A percentile compares a stretch with the other conserved stretches of the same genome.
phyloP scores from a whole-genome alignment of 768 basidiomycete species.

The Rhizopogon vesiculosus region DNA sequence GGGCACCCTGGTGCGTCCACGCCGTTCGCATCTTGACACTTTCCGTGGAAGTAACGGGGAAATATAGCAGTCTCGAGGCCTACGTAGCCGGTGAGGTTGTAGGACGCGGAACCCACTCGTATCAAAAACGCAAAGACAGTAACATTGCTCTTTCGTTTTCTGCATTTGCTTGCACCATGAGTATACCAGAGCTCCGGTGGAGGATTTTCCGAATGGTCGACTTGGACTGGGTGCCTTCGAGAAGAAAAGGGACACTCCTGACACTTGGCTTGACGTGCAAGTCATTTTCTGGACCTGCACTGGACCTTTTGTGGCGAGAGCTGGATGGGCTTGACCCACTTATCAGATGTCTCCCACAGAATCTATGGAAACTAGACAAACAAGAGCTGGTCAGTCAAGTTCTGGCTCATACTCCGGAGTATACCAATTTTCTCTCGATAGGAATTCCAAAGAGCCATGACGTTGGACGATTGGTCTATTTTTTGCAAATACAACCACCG shows the following conservation, averaged over 20 bases:
- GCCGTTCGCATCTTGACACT: conserved; percentile 52
- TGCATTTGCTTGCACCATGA: background rate
- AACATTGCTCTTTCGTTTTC: background rate
- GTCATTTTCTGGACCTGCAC: background rate
- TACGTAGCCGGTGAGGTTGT: conserved; percentile 37
- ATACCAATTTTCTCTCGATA: background rate
- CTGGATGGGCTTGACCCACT: background rate
- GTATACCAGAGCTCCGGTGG: background rate
- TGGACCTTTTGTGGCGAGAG: background rate
- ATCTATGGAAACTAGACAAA: background rate
- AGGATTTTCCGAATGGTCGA: background rate
- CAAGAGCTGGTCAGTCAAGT: background rate
- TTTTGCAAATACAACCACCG: background rate
- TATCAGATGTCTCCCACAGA: background rate
- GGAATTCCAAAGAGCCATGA: background rate
- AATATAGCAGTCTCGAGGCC: conserved; percentile 57
- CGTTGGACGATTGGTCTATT: background rate
- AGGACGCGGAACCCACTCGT: conserved; percentile 25
- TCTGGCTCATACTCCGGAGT: background rate
- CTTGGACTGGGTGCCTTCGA: background rate
- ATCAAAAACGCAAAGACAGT: background rate
- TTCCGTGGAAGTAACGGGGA: conserved; percentile 70
- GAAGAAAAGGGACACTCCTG: background rate
- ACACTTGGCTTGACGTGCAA: background rate
- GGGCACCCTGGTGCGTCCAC: conserved; percentile 67